Conservation (phyloP, 2,329 filamentous ascomycete genomes). For the Talaromyces marneffei region DNA sequence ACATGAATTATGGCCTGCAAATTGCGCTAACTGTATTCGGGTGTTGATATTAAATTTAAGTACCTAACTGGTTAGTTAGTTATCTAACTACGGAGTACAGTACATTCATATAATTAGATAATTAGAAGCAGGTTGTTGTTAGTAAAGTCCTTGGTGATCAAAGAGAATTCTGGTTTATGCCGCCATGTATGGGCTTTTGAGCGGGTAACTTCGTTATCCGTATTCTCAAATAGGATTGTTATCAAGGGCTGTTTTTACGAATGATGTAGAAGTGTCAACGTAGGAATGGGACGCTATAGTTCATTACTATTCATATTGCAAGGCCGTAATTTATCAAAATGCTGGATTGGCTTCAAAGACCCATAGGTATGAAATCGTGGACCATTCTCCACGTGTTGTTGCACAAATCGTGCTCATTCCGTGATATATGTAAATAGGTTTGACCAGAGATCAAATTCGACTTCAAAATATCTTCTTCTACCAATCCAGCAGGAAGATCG, state of each 20-base stretch:
- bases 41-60: background rate
- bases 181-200: background rate
- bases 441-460: constrained; percentile 20
- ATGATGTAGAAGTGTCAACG: background rate
- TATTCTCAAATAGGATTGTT: no score
- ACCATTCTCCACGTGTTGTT: constrained; percentile 19
- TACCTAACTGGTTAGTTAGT: no score
- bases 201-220: no score
- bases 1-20: background rate
- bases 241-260: background rate
- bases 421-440: constrained; percentile 20
- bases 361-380: constrained; percentile 22
- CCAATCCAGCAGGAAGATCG: constrained; percentile 17
- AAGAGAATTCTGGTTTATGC: background rate
- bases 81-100: no score
- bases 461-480: constrained; percentile 18
- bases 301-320: no score
- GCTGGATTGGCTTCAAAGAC: background rate
- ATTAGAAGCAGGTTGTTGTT: background rate
- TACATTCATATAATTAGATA: no score
- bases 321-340: background rate
- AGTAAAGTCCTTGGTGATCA: background rate
- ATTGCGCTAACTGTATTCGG: background rate
- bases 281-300: background rate
- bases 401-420: constrained; percentile 18